Base-by-base conservation (phyloP, 2,329 filamentous ascomycete species). In the Verticillium klebahnii region DNA sequence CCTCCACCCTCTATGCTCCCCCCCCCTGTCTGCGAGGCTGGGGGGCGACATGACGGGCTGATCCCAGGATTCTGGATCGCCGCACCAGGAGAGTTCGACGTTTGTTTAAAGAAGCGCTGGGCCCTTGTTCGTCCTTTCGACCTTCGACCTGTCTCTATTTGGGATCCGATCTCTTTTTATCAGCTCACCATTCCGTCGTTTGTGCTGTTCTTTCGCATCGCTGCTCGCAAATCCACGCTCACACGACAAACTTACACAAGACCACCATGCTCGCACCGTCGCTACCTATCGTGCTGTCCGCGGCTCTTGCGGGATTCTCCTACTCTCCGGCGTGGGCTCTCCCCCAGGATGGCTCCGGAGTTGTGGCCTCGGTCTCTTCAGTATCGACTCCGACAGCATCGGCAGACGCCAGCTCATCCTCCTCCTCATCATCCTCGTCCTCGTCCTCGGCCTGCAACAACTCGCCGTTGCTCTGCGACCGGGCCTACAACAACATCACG, bases 401-500 rank as follows among this genome's bases (percentile, higher is more conserved):
- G 45, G 65, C 60, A 32, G 57, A 67, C 12, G 60, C 67, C 23
- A 29, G 29, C 59, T 64, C 14, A 56, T 69, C 1, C 59, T 65
- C 19, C 62, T 67, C 5, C 34, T 12, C 36, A 14, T 40, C 37
- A 2, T 40, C 66, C 8, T 65, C 73, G 61, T 60, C 72, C 67
- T 63, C 77, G 66, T 63, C 73, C 12, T 75, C 75, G 25, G 85
- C 87, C 36, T 95, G 92, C 83, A 95, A 95, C 78, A 94, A 94
- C 80, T 92, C 89, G 1, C 89, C 90, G 0, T 77, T 81, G 54
- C 83, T 95, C 50, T 95, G 92, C 79, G 79, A 77, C 64, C 85
- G 85, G 65, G 77, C 84, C 19, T 95, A 95, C 78, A 88, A 86
- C 76, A 86, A 89, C 67, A 84, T 95, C 68, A 93, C 91, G 3